Percentiles rank a stretch among this genome's conserved stretches.
These are phyloP conservation scores for Tricholoma hemisulphureum DNA, from an alignment of 768 basidiomycete genomes.

Conservation along the genomic window DNA sequence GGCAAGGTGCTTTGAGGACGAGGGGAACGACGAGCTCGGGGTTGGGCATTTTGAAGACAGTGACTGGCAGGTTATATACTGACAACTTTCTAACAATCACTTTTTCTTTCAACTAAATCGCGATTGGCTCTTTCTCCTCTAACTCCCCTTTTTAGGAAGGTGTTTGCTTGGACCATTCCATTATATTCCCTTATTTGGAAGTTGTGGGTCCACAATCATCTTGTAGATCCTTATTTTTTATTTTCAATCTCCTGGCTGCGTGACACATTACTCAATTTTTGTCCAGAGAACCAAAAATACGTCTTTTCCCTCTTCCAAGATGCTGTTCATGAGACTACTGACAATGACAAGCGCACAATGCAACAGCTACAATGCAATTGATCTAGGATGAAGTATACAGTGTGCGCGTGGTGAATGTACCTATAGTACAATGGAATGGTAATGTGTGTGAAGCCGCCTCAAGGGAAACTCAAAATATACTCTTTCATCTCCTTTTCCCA, in stretches of 20 bases:
- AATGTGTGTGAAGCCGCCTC: background rate
- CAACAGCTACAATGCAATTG: background rate
- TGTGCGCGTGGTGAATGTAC: background rate
- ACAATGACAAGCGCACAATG: background rate
- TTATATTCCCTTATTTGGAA: background rate
- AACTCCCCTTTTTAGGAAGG: background rate
- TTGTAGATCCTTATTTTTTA: background rate
- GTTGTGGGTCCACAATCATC: background rate
- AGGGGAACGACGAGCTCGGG: background rate
- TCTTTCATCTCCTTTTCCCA: constrained; percentile 62
- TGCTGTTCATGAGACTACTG: too few relatives aligned
- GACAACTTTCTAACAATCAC: background rate
- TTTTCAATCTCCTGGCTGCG: too few relatives aligned
- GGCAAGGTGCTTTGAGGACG: background rate
- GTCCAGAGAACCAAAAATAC: too few relatives aligned
- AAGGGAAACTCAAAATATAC: constrained; percentile 66
- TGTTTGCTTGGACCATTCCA: background rate
- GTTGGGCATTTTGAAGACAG: background rate
- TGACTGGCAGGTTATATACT: background rate
- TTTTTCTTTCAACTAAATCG: background rate
- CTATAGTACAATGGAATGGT: background rate
- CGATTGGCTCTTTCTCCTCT: background rate
- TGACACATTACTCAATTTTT: too few relatives aligned
- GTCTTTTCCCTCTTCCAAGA: too few relatives aligned
- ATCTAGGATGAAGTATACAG: background rate